Conservation (phyloP, 1,139 yeast genomes). For the Geotrichum restrictum region DNA sequence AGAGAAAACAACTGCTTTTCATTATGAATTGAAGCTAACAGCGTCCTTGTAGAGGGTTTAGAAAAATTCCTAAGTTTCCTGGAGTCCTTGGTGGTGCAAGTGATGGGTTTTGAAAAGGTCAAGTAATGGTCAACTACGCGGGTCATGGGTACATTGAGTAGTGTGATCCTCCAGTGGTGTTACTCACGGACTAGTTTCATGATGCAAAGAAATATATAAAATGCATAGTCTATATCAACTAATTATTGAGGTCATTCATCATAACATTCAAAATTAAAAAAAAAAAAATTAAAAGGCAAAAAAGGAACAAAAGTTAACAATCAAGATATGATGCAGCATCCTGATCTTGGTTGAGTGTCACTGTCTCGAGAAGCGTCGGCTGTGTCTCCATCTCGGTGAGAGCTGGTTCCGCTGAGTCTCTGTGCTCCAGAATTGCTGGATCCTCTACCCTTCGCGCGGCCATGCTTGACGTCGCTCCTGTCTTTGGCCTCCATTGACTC, state of each 20-base stretch:
- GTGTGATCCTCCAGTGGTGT: too few species aligned
- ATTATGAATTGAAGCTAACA: neutral
- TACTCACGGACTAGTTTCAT: too few species aligned
- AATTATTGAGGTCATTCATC: neutral
- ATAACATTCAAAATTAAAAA: neutral
- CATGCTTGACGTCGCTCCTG: constrained; percentile 5
- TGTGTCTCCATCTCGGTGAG: neutral
- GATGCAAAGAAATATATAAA: neutral
- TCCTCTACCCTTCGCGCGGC: neutral
- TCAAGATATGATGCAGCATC: constrained; percentile 4
- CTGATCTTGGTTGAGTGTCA: neutral
- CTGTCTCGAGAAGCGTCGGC: neutral
- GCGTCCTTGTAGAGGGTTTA: constrained; percentile 9
- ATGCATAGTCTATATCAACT: too few species aligned
- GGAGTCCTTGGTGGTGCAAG: constrained; percentile 16
- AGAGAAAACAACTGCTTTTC: neutral
- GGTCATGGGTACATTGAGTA: too few species aligned
- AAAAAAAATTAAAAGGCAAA: neutral
- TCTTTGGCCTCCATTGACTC: constrained; percentile 23
- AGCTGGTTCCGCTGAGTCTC: neutral
- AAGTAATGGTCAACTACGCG: constrained; percentile 4
- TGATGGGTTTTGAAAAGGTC: constrained; percentile 23
- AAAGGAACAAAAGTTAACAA: neutral
- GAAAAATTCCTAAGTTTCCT: constrained; percentile 14
- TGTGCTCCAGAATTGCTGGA: neutral